Evolutionary conservation across 495 filamentous ascomycete species (phyloP), one percentile per base, ranked within the genome.

Genomic region (Penicillium turbatum): DNA sequence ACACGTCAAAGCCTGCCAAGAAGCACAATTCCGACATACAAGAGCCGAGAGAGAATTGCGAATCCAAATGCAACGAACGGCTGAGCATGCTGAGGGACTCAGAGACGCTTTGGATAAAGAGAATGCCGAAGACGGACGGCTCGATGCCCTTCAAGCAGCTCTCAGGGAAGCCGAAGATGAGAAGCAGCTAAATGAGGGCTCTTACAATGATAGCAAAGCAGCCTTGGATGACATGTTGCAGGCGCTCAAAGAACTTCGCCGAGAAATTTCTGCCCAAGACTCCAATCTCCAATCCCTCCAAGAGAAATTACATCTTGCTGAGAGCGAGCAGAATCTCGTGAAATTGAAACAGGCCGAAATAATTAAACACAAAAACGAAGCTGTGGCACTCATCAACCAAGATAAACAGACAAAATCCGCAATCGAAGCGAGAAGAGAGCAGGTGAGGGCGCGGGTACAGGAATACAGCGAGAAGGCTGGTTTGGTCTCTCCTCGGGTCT

Each of bases 321-420:
- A 85, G 51, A 70, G 70, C 32, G 89, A 86, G 62, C 63, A 76
- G 8, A 65, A 73, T 26, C 72, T 74, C 42, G 71, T 79, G 11
- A 57, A 63, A 1, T 72, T 81, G 4, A 69, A 76, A 30, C 82
- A 84, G 29, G 70, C 72, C 27, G 62, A 80, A 6, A 76, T 76
- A 12, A 67, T 95, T 5, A 61, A 68, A 2, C 76, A 86, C 12
- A 89, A 91, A 61, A 95, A 95, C 62, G 51, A 66, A 11, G 83
- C 84, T 2, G 61, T 86, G 24, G 73, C 78, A 12, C 59, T 45
- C 3, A 69, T 87, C 15, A 73, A 81, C 5, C 63, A 77, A 3
- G 69, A 73, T 6, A 77, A 81, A 53, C 59, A 65, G 16, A 72
- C 80, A 1, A 79, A 77, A 57, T 51, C 50, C n/a, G 59, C 55